Evolutionary conservation across 2,329 filamentous ascomycete genomes (phyloP).

Genomic region (Sclerotinia nivalis): DNA sequence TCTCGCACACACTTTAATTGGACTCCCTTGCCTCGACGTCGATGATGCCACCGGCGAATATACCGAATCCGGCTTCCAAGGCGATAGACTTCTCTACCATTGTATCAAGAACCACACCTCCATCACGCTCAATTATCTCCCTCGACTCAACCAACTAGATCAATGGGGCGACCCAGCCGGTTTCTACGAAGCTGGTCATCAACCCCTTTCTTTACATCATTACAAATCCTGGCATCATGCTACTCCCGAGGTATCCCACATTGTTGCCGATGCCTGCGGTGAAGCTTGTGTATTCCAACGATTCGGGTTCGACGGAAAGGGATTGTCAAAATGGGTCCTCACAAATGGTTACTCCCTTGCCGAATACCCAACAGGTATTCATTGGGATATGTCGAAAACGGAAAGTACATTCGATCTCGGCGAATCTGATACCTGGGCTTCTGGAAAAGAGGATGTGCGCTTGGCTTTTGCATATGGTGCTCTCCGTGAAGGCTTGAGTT

Average conservation of each 20-base stretch:
- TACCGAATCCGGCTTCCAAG: conserved; percentile 35
- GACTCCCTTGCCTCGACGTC: conserved; percentile 35
- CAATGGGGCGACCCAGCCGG: conserved; percentile 40
- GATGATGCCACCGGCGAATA: conserved; percentile 31
- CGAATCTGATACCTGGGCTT: conserved; percentile 36
- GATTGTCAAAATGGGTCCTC: conserved; percentile 32
- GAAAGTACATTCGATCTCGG: conserved; percentile 39
- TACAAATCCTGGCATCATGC: conserved; percentile 41
- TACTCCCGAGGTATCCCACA: conserved; percentile 32
- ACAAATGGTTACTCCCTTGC: conserved; percentile 38
- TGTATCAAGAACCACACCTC: conserved; percentile 37
- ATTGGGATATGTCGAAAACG: conserved; percentile 38
- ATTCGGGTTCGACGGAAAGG: conserved; percentile 37
- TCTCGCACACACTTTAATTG: conserved; percentile 30
- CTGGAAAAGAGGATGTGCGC: conserved; percentile 31
- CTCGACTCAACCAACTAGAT: conserved; percentile 38
- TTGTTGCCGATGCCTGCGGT: conserved; percentile 39
- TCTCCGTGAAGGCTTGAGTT: conserved; percentile 48
- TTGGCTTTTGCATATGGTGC: conserved; percentile 50
- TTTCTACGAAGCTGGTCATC: conserved; percentile 40
- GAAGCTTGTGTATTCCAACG: conserved; percentile 40
- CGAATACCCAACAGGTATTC: conserved; percentile 39
- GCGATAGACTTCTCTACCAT: conserved; percentile 40
- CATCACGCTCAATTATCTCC: conserved; percentile 35
- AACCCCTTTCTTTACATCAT: conserved; percentile 39